A percentile compares a stretch with the other conserved stretches of the same genome.
Evolutionary conservation across 768 basidiomycete genomes (phyloP).

Genomic region (Hygrocybe punicea): DNA sequence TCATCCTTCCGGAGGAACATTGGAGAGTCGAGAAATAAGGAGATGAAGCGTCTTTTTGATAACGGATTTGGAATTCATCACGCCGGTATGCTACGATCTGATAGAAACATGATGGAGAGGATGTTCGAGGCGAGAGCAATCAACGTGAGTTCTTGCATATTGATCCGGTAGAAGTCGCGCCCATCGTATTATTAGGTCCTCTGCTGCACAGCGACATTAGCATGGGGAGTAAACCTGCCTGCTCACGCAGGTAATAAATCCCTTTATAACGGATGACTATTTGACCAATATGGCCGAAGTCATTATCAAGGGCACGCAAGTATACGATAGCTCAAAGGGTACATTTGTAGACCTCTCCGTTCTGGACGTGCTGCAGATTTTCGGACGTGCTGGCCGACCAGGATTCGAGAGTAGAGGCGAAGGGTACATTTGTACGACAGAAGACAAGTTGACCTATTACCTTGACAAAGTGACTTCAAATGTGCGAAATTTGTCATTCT

Average conservation of each 20-base stretch:
- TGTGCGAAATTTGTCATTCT: slow-evolving; percentile 40
- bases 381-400: slow-evolving; percentile 91
- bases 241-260: slow-evolving; percentile 81
- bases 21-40: slow-evolving; percentile 82
- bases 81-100: slow-evolving; percentile 93
- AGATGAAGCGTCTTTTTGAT: slow-evolving; percentile 94
- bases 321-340: slow-evolving; percentile 90
- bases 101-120: slow-evolving; percentile 91
- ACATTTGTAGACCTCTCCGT: slow-evolving; percentile 90
- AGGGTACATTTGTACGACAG: slow-evolving; percentile 93
- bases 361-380: slow-evolving; percentile 94
- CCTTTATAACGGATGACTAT: background rate
- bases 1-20: slow-evolving; percentile 73
- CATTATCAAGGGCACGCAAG: slow-evolving; percentile 94
- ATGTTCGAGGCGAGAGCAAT: slow-evolving; percentile 89
- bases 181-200: slow-evolving; percentile 65
- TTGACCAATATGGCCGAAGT: slow-evolving; percentile 44
- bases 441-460: slow-evolving; percentile 90
- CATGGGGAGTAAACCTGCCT: slow-evolving; percentile 99
- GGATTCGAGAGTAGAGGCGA: slow-evolving; percentile 89
- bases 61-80: slow-evolving; percentile 96
- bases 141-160: slow-evolving; percentile 56
- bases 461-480: slow-evolving; percentile 84
- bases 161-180: background rate
- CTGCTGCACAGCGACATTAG: slow-evolving; percentile 96